Conservation (phyloP, 2,329 filamentous ascomycete genomes). For the Thelonectria rubi region DNA sequence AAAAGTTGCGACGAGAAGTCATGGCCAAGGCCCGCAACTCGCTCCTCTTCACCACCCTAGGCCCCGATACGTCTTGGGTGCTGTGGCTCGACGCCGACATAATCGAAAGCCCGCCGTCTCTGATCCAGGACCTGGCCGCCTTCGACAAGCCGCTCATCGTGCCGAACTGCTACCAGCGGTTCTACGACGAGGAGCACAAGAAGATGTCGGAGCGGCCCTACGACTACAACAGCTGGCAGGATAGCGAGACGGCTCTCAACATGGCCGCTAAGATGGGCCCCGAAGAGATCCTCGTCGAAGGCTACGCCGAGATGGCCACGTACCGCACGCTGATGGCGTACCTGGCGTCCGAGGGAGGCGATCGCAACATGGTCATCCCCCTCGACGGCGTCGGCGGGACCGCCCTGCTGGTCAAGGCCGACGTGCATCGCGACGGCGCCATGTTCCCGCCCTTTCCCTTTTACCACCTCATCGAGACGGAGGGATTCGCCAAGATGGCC, state of each 20-base stretch:
- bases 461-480: conserved; percentile 96
- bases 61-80: conserved; percentile 92
- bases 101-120: conserved; percentile 80
- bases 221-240: conserved; percentile 98
- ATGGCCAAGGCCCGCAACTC: conserved; percentile 97
- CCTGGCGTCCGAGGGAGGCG: conserved; percentile 68
- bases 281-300: conserved; percentile 93
- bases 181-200: conserved; percentile 73
- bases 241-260: conserved; percentile 80
- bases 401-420: conserved; percentile 91
- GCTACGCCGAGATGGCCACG: conserved; percentile 91
- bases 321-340: conserved; percentile 93
- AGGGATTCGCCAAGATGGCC: conserved; percentile 98
- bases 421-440: conserved; percentile 95
- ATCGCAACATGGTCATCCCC: conserved; percentile 70
- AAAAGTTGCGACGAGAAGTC: conserved; percentile 83
- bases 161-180: conserved; percentile 95
- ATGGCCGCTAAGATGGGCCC: conserved; percentile 83
- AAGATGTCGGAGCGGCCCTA: conserved; percentile 82
- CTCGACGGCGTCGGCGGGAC: conserved; percentile 96
- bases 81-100: conserved; percentile 96
- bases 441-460: conserved; percentile 99
- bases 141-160: conserved; percentile 93
- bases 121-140: conserved; percentile 90
- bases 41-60: conserved; percentile 92